These are phyloP conservation scores for Schizochytrium sp. DNA, from an alignment of 108 stramenopile genomes.

Conservation along the genomic window DNA sequence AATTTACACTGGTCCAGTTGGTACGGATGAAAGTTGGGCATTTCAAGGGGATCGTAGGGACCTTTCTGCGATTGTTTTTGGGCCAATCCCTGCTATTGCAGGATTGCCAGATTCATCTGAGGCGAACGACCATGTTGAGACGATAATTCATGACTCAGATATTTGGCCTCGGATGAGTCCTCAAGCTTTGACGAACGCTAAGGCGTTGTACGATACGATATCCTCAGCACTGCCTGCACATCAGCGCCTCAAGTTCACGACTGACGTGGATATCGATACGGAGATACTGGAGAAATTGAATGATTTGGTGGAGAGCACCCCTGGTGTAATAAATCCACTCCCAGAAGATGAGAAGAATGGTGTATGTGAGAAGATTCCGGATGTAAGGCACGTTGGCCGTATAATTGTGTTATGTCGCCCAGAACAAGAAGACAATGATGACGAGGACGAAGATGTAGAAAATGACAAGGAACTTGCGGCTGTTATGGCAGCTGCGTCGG, in stretches of 20 bases:
- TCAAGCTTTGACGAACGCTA: too few relatives aligned
- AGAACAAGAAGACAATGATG: background rate
- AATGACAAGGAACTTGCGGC: too few relatives aligned
- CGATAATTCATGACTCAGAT: background rate
- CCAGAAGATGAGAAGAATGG: background rate
- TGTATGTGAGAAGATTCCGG: background rate
- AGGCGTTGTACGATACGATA: background rate
- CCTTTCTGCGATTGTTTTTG: conserved; percentile 9
- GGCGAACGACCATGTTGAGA: conserved; percentile 6
- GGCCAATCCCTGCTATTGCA: background rate
- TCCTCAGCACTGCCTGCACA: background rate
- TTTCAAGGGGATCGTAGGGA: background rate
- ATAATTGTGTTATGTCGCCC: background rate
- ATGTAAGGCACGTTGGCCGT: background rate
- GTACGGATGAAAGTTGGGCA: background rate
- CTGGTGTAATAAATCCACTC: background rate
- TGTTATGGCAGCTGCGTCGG: background rate
- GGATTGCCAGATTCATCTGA: conserved; percentile 29
- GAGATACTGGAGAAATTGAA: background rate
- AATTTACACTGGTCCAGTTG: background rate
- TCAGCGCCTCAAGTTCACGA: background rate
- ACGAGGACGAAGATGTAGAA: background rate
- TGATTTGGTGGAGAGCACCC: background rate
- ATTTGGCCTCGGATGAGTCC: conserved; percentile 35
- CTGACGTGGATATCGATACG: background rate